Base-by-base conservation (phyloP, 163 green algal species). In the Picocystis sp. region DNA sequence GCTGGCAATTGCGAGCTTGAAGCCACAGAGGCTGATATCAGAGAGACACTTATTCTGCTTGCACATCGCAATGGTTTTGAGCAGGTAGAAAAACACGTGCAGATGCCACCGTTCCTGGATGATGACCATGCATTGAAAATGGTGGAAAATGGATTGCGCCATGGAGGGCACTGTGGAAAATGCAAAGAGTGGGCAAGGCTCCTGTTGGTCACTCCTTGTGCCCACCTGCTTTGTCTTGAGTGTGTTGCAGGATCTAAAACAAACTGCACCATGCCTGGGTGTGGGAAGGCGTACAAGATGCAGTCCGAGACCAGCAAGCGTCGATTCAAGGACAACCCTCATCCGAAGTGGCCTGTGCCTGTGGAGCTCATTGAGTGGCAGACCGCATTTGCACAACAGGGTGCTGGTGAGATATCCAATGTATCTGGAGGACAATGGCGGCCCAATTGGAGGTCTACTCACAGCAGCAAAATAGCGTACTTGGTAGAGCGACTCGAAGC, bases 351-450 rank as follows among this genome's bases (percentile, higher is more conserved):
- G 79, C 54, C 61, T n/a, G 69, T 94, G 3, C 85, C 87, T 0
- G 47, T 80, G 17, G 79, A 96, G 50, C 57, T 97, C 25, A 96
- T 97, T 53, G 84, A 96, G 73, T 84, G 77, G 71, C 88, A 97
- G 76, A 77, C 84, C 0, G 77, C 82, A 38, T 94, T 85, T 50
- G 65, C 78, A 21, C 86, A 94, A 63, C 35, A 50, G 42, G 52
- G 62, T 67, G 45, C 6, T 50, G 53, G 15, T 33, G 72, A 71
- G 11, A 71, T 67, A 17, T 41, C 65, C 58, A 78, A 77, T 8
- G 22, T 76, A 0, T 41, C 45, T 1, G 82, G 76, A 19, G 82
- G 81, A 13, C 45, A 58, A 11, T 94, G 84, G 84, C 71, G 71
- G 22, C 43, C 66, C 2, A 71, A 77, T 24, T 94, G 83, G 76